Evolutionary conservation across 1,284 basidiomycete genomes (phyloP), one percentile per base, ranked within the genome.

Genomic region (Ganoderma lingzhi): DNA sequence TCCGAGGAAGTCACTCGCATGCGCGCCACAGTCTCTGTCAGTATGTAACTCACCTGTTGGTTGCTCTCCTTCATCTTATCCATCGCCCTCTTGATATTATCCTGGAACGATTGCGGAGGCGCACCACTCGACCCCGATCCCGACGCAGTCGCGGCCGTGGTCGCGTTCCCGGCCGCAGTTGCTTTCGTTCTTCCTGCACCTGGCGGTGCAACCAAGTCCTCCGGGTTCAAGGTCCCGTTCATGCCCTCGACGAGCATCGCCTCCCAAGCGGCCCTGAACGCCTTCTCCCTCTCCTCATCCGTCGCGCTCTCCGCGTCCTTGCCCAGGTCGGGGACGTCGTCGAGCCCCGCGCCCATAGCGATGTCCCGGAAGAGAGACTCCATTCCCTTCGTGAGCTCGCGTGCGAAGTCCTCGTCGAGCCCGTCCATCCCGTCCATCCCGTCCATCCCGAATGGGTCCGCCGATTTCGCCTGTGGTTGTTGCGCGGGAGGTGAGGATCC

Each of bases 331-430:
- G 70, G 68, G 37, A 73, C 75, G 6, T 96, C 84, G 74, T 90
- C 92, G n/a, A 73, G 68, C 35, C 77, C 78, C 3, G 74, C 77
- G 66, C 78, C 60, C 14, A 67, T 63, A 23, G 73, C 76, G 14
- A 97, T 84, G 76, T 91, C 92, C 28, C 86, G 85, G 84, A 98
- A 89, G 59, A 98, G 85, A n/a, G 84, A 84, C 78, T 96, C 94
- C 96, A 98, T 97, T 41, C 90, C 93, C 76, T 88, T 85, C 6
- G 91, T 89, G 58, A 98, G 85, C 77, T 94, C 91, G 53, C 86
- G 84, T 55, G 92, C 89, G 76, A 96, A 95, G 64, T 90, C 78
- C 66, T 85, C 73, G 59, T 77, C 79, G 56, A 84, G 80, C 53
- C 84, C 83, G 12, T 80, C 71, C 79, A 78, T 69, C 78, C 76